Evolutionary conservation across 2,329 filamentous ascomycete species (phyloP), one percentile per base, ranked within the genome.

Genomic region (Thelonectria olida): DNA sequence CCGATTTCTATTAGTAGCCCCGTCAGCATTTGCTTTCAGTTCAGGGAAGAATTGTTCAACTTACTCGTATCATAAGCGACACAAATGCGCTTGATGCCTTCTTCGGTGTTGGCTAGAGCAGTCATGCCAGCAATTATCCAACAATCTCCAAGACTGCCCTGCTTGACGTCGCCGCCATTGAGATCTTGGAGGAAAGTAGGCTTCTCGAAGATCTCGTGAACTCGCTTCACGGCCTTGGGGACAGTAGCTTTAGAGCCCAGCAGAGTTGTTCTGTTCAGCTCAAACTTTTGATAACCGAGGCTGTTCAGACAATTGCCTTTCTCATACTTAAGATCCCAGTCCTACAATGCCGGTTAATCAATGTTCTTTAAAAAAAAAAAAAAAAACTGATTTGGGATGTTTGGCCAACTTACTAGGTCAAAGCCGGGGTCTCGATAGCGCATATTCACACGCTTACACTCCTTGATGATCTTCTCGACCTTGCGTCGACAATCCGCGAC

Each of bases 111-210:
- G 28, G 89, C 89, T 67, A 96, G 82, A 0, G 92, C 92, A 28
- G 90, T 92, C 25, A 96, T 78, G 20, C 90, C 90, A 7, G 92
- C 90, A 77, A 96, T 89, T 53, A 93, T 85, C 91, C 92, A 95
- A 78, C 92, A 96, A 72, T 95, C 88, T n/a, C 92, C 92, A 36
- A 91, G 84, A 39, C 83, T 84, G 2, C 92, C 92, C 71, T 96
- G 92, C 71, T 92, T 91, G 60, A 94, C 87, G 73, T 96, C 92
- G 58, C 88, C 87, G 12, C 90, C 88, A 66, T 88, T 87, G 59
- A 92, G 81, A 51, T 87, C 88, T 51, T 80, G 76, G 77, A 87
- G 79, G 73, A 95, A 95, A 3, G 85, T 88, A 1, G 91, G 90
- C 19, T 88, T 87, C 66, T 92, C 89, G 68, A 90, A 93, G 38